These are phyloP conservation scores for Eutrema heterophyllum DNA, from an alignment of 345 rosid genomes.

Conservation along the genomic window DNA sequence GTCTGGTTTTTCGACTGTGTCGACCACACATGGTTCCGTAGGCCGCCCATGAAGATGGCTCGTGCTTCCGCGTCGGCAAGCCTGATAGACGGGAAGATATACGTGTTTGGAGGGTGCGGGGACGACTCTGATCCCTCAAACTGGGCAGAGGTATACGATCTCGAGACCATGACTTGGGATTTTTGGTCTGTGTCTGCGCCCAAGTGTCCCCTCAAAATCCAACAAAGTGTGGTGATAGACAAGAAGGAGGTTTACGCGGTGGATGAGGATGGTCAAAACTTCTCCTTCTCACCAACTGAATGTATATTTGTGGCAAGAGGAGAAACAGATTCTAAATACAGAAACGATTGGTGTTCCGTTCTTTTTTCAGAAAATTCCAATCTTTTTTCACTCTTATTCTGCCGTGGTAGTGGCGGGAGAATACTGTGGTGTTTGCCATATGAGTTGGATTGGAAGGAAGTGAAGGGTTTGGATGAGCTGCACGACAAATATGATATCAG, in stretches of 20 bases:
- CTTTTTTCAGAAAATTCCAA: too few relatives aligned
- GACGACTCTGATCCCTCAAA: background rate
- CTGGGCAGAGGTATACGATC: background rate
- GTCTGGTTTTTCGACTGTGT: background rate
- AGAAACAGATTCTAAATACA: background rate
- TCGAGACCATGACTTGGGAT: too few relatives aligned
- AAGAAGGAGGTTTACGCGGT: too few relatives aligned
- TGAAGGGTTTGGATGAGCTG: conserved; percentile 7
- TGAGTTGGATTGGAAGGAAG: background rate
- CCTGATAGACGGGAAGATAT: background rate
- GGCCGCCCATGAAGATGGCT: background rate
- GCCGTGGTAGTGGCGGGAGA: background rate
- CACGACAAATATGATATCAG: background rate
- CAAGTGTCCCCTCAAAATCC: too few relatives aligned
- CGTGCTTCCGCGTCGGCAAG: background rate
- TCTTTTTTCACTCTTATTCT: background rate
- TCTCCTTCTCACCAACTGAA: too few relatives aligned
- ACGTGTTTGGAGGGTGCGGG: background rate
- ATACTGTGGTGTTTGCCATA: background rate
- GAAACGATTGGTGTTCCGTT: background rate
- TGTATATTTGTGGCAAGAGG: too few relatives aligned
- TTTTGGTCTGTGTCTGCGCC: too few relatives aligned
- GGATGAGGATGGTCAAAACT: too few relatives aligned
- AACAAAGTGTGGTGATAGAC: too few relatives aligned
- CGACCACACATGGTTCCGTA: background rate